A percentile compares a stretch with the other conserved stretches of the same genome.
Conservation (phyloP, 2,329 filamentous ascomycete species). For the Xylariaceae sp. region DNA sequence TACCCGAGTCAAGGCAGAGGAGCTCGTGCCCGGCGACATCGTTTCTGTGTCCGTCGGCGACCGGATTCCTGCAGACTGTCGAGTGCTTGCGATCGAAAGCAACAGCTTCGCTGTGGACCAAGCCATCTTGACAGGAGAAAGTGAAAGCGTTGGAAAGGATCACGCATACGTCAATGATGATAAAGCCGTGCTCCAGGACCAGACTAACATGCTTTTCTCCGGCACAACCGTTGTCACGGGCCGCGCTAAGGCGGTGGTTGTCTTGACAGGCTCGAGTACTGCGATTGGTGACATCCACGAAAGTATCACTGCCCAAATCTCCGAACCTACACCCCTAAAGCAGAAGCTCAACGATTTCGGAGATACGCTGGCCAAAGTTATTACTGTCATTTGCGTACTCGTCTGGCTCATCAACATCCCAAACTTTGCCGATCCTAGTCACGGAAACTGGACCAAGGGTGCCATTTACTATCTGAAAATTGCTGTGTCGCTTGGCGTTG, state of each 20-base stretch:
- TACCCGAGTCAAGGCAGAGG: slow-evolving; percentile 87
- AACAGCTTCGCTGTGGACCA: slow-evolving; percentile 97
- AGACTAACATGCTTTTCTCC: slow-evolving; percentile 96
- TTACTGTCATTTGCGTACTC: slow-evolving; percentile 91
- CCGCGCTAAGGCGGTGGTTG: slow-evolving; percentile 86
- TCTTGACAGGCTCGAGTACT: slow-evolving; percentile 81
- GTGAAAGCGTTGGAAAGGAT: slow-evolving; percentile 92
- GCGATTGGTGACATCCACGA: slow-evolving; percentile 99
- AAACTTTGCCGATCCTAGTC: slow-evolving; percentile 91
- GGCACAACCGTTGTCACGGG: slow-evolving; percentile 96
- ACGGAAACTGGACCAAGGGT: slow-evolving; percentile 91
- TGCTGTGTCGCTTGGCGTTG: slow-evolving; percentile 94
- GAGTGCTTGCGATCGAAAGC: slow-evolving; percentile 84
- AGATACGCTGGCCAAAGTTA: slow-evolving; percentile 93
- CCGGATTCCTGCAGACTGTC: slow-evolving; percentile 90
- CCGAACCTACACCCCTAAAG: slow-evolving; percentile 93
- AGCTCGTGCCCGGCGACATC: slow-evolving; percentile 91
- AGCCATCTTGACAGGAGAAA: slow-evolving; percentile 94
- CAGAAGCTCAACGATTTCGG: slow-evolving; percentile 99
- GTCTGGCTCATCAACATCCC: slow-evolving; percentile 99
- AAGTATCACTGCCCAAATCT: slow-evolving; percentile 97
- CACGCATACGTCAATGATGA: slow-evolving; percentile 64
- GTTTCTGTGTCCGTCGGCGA: slow-evolving; percentile 85
- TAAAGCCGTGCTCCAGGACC: slow-evolving; percentile 93
- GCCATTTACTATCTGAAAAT: slow-evolving; percentile 99